Conservation (phyloP, 2,329 filamentous ascomycete species). For the Sphaerulina vaccinii region DNA sequence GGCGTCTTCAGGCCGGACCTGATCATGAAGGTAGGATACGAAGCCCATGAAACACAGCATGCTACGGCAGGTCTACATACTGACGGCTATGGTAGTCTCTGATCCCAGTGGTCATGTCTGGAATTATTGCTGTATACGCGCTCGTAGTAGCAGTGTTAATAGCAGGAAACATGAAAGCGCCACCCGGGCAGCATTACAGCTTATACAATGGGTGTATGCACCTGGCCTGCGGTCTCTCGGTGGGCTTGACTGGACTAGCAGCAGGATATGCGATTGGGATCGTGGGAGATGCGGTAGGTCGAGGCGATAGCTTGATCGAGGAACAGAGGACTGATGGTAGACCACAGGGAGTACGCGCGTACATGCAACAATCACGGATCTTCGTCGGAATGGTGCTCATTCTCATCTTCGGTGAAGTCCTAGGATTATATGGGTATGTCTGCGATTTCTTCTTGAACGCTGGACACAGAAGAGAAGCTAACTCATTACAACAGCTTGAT, state of each 20-base stretch:
- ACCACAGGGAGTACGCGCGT: slow-evolving; percentile 73
- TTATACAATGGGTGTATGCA: slow-evolving; percentile 94
- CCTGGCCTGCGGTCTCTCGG: slow-evolving; percentile 82
- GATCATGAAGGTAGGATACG: slow-evolving; percentile 78
- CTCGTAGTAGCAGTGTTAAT: slow-evolving; percentile 97
- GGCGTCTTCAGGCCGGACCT: slow-evolving; percentile 81
- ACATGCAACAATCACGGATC: slow-evolving; percentile 93
- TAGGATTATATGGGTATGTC: slow-evolving; percentile 90
- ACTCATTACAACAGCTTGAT: slow-evolving; percentile 63
- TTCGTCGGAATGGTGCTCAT: slow-evolving; percentile 99
- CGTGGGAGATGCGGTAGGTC: slow-evolving; percentile 79
- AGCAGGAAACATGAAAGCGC: slow-evolving; percentile 79
- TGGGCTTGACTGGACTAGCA: slow-evolving; percentile 87
- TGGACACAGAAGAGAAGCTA: neutral
- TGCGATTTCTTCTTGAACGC: neutral
- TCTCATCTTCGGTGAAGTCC: slow-evolving; percentile 95
- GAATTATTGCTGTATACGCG: slow-evolving; percentile 97
- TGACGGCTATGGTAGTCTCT: slow-evolving; percentile 59
- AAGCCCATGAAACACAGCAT: slow-evolving; percentile 13
- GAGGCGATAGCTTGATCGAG: neutral
- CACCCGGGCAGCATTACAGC: slow-evolving; percentile 67
- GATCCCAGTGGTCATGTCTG: slow-evolving; percentile 94
- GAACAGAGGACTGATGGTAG: slow-evolving; percentile 3
- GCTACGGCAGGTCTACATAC: slow-evolving; percentile 3
- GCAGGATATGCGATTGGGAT: slow-evolving; percentile 96